Conservation (phyloP, 371 early-diverging fungal genomes). For the Gilbertella persicaria region DNA sequence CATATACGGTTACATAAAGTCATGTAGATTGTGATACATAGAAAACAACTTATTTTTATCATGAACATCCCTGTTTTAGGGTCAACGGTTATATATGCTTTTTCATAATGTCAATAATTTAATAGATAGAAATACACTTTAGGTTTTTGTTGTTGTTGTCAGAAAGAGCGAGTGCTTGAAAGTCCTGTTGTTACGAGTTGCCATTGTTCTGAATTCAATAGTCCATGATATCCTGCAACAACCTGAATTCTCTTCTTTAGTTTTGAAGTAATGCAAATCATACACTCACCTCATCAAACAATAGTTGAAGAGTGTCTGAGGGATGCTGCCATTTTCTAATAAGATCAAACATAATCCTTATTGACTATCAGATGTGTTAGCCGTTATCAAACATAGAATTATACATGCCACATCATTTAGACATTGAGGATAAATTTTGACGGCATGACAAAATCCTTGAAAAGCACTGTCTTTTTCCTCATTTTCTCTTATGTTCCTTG, state of each 20-base stretch:
- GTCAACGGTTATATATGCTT: too few relatives aligned
- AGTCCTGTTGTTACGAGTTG: constrained; percentile 8
- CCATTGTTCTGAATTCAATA: constrained; percentile 11
- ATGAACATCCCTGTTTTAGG: too few relatives aligned
- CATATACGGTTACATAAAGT: too few relatives aligned
- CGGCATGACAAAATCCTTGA: constrained; percentile 84
- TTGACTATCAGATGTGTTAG: constrained; percentile 44
- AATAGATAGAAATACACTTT: too few relatives aligned
- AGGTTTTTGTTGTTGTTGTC: background rate
- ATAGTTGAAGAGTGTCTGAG: constrained; percentile 56
- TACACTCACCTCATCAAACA: constrained; percentile 59
- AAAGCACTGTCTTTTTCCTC: constrained; percentile 92
- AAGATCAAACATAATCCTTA: constrained; percentile 68
- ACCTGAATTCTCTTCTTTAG: too few relatives aligned
- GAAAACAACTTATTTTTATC: too few relatives aligned
- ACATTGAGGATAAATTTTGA: constrained; percentile 79
- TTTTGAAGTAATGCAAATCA: too few relatives aligned
- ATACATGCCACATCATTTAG: constrained; percentile 47
- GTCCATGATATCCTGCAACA: constrained; percentile 5
- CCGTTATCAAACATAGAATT: background rate
- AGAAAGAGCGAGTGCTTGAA: background rate
- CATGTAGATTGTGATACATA: too few relatives aligned
- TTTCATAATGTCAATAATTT: too few relatives aligned
- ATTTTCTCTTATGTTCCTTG: constrained; percentile 74
- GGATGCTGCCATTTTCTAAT: constrained; percentile 72